Percentiles rank a stretch among this genome's conserved stretches.
These are phyloP conservation scores for Exsudoporus floridanus DNA, from an alignment of 1,284 basidiomycete genomes.

Conservation along the genomic window DNA sequence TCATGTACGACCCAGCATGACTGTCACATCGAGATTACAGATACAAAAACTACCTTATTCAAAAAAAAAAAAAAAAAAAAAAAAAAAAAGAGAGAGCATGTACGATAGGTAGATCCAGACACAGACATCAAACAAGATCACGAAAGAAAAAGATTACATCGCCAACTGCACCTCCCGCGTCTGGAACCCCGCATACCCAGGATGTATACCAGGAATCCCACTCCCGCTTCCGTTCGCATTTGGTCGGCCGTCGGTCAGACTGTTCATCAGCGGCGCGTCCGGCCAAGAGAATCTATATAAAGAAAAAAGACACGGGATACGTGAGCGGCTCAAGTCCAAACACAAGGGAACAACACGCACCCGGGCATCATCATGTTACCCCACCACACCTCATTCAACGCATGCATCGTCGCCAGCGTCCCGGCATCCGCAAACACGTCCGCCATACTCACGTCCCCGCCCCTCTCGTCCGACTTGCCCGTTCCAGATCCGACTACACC, in stretches of 20 bases:
- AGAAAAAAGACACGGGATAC: no score
- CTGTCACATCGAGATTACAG: no score
- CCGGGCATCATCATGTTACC: constrained; percentile 81
- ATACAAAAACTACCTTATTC: no score
- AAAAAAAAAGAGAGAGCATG: no score
- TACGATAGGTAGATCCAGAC: no score
- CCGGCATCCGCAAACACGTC: constrained; percentile 51
- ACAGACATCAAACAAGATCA: no score
- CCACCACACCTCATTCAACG: constrained; percentile 71
- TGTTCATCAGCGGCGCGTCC: constrained; percentile 28
- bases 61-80: no score
- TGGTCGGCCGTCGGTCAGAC: constrained; percentile 18
- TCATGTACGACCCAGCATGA: no score
- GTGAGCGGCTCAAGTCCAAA: no score
- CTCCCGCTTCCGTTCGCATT: constrained; percentile 3
- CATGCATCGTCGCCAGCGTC: constrained; percentile 69
- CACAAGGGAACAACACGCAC: constrained; percentile 34
- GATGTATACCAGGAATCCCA: constrained; percentile 25
- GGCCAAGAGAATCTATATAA: constrained; percentile 37
- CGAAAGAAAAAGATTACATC: no score
- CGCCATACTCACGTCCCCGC: constrained; percentile 43
- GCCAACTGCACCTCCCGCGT: constrained; percentile 25
- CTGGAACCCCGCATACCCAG: constrained; percentile 23
- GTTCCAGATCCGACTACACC: not conserved
- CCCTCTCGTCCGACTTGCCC: constrained; percentile 9